Percentiles rank a stretch among this genome's conserved stretches.
These are phyloP conservation scores for Penicillium goetzii DNA, from an alignment of 495 filamentous ascomycete genomes.

Conservation along the genomic window DNA sequence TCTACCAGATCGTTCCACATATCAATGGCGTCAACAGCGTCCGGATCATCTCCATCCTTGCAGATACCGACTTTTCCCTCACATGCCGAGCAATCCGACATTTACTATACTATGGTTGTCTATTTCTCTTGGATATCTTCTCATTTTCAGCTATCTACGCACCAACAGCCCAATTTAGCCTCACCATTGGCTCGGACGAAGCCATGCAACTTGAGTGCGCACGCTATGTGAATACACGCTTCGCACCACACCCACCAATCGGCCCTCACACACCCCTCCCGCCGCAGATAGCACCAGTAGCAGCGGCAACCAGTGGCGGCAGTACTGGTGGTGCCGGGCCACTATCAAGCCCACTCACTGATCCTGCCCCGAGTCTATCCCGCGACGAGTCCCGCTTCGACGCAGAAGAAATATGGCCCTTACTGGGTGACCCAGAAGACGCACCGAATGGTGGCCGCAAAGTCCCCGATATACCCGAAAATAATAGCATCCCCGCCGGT, in stretches of 20 bases:
- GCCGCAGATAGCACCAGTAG: conserved; percentile 9
- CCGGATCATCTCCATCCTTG: conserved; percentile 76
- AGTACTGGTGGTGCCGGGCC: conserved; percentile 18
- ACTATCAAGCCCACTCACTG: conserved; percentile 27
- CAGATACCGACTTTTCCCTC: conserved; percentile 83
- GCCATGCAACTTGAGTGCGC: conserved; percentile 83
- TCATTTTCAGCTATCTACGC: conserved; percentile 91
- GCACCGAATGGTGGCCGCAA: conserved; percentile 27
- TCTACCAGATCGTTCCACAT: conserved; percentile 65
- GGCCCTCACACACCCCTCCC: conserved; percentile 28
- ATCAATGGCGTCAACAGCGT: conserved; percentile 91
- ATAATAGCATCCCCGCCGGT: conserved; percentile 10
- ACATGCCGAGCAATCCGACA: conserved; percentile 83
- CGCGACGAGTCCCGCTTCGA: conserved; percentile 36
- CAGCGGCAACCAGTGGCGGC: conserved; percentile 19
- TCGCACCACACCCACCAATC: conserved; percentile 40
- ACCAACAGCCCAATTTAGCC: conserved; percentile 72
- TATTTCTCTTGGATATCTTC: conserved; percentile 89
- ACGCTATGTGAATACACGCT: conserved; percentile 68
- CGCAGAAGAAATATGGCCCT: conserved; percentile 52
- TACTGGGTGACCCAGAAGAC: conserved; percentile 35
- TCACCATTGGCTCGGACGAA: conserved; percentile 68
- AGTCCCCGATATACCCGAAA: conserved; percentile 13
- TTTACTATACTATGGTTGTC: conserved; percentile 86
- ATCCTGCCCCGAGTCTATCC: conserved; percentile 25